Evolutionary conservation across 2,329 filamentous ascomycete species (phyloP), one percentile per base, ranked within the genome.

Genomic region (Alternaria sp.): DNA sequence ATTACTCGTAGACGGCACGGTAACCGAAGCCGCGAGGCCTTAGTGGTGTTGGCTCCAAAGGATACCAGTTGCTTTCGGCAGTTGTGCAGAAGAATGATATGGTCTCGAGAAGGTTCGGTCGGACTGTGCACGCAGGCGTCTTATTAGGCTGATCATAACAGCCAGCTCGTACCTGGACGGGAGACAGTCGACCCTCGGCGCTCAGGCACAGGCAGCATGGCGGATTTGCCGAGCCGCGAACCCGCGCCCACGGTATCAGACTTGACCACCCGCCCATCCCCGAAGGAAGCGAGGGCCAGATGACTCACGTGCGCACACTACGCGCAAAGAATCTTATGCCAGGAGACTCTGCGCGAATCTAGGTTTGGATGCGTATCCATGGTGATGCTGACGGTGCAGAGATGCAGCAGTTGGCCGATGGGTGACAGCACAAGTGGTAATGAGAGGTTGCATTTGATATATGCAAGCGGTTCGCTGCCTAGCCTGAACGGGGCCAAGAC

Each of bases 201-300:
- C 61, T 58, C 57, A 61, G 56, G 64, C 59, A 58, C 57, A 61
- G 56, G 64, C 59, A 58, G 44, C 49, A 55, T 44, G 60, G 65
- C 63, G 67, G 65, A 65, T 66, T 55, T 68, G 61, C 67, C 64
- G 66, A 69, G 59, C 66, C 65, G 68, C 62, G 41, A 61, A 62
- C 64, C 68, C 68, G 65, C 58, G 41, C 63, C 66, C 64, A 66
- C 66, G 68, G 68, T 60, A 64, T 61, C 61, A 57, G 62, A 64
- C 37, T 57, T 44, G 47, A 41, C 43, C 58, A 61, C 62, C 61
- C 67, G 63, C 60, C 55, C 41, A 41, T 62, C 65, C 65, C 58
- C 62, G 62, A 62, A 44, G 37, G 63, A 58, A 63, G 58, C 58
- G 58, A 61, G 37, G 50, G 51, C 47, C 21, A 43, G 56, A 28